Base-by-base conservation (phyloP, 257 asterid genomes). In the Petunia axillaris region DNA sequence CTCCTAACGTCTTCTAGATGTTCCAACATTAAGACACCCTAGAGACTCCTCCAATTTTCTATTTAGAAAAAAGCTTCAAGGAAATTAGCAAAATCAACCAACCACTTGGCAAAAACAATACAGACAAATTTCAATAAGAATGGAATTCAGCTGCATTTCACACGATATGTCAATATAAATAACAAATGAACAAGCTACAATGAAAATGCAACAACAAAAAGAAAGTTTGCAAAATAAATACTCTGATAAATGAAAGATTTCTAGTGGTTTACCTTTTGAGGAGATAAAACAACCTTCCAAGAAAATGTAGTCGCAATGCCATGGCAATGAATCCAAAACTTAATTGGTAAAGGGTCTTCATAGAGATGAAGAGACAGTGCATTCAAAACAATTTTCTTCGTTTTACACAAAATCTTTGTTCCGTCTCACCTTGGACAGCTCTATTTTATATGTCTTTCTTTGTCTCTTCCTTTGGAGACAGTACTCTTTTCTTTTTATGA, bases 231-330 rank as follows among this genome's bases (percentile, higher is more conserved):
- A 43, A 64, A 57, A 3, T 54, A 10, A 38, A 43, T 16, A 57
- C 11, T 11, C 43, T 43, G 16, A 50, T 10, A 70, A 58, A 78
- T 3, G 9, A 50, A 50, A 0, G 2, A 8, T 8, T 50, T 8
- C 9, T 50, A 50, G 13, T 48, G 11, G 25, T 40, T 77, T 63
- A 87, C 87, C 89, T 86, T 79, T 59, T 65, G 81, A 73, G 82
- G 50, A 82, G 77, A 64, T 74, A 86, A 73, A 71, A 75, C 84
- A 84, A 83, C 80, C 86, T 44, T 50, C 81, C 60, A 62, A 66
- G 64, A 41, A 66, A 64, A 79, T 78, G 84, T 65, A 68, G 57
- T 35, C 41, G 80, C 35, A 78, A 80, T 76, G 85, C 82, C 83
- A 70, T 37, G 44, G 84, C 86, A 64, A 80, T 50, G 9, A 76